Evolutionary conservation across 1,139 yeast genomes (phyloP).

Genomic region (Pichia sp.): DNA sequence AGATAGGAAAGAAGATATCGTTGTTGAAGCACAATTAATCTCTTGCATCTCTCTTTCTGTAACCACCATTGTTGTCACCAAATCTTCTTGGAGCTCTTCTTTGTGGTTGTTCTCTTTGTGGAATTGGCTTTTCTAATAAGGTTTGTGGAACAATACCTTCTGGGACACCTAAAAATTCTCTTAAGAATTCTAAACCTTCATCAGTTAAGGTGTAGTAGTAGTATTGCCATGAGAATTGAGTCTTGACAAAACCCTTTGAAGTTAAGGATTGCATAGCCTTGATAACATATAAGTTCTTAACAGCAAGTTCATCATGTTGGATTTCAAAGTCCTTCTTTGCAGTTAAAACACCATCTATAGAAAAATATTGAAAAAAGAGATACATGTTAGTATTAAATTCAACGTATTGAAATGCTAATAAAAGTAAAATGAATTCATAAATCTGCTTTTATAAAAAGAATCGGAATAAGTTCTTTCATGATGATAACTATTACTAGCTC

Average conservation of each 20-base stretch:
- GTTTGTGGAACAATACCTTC: constrained; percentile 98
- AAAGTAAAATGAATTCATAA: not conserved
- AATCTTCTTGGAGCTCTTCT: constrained; percentile 40
- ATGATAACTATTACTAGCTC: no score
- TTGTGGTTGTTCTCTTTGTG: constrained; percentile 67
- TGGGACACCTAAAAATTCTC: constrained; percentile 98
- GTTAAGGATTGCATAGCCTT: constrained; percentile 99
- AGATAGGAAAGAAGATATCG: constrained; percentile 2
- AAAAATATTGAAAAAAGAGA: not conserved
- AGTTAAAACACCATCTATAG: constrained; percentile 94
- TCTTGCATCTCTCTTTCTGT: constrained; percentile 38
- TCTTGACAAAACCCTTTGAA: constrained; percentile 98
- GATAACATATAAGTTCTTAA: constrained; percentile 96
- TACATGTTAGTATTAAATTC: constrained; percentile 12
- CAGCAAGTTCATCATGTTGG: constrained; percentile 96
- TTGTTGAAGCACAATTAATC: constrained; percentile 19
- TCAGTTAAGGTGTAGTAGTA: constrained; percentile 99
- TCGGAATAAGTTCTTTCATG: no score
- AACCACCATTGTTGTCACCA: constrained; percentile 32
- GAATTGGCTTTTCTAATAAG: constrained; percentile 91
- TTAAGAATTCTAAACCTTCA: constrained; percentile 97
- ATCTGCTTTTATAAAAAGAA: not conserved
- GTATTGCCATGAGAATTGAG: constrained; percentile 99
- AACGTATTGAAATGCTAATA: not conserved
- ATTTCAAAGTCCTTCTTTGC: constrained; percentile 99